phyloP scores from a whole-genome alignment of 306 rosid species.

The Datisca glomerata region DNA sequence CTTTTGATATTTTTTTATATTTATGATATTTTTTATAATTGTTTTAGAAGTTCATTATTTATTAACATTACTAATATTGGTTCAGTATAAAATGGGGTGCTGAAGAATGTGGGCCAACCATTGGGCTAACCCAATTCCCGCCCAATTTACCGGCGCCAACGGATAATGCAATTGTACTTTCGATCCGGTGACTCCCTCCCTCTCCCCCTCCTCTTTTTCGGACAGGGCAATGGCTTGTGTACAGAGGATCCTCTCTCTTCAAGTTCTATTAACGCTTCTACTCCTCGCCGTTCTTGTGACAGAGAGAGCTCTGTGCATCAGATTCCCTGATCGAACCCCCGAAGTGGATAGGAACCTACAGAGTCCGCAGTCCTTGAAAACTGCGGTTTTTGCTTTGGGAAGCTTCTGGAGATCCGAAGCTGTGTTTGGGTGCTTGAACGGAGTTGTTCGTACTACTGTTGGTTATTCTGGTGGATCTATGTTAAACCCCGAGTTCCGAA shows the following conservation, averaged over 20 bases:
- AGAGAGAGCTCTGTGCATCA: conserved; percentile 26
- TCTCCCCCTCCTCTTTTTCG: neutral
- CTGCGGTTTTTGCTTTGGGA: conserved; percentile 72
- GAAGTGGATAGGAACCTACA: conserved; percentile 21
- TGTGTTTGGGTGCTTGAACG: conserved; percentile 76
- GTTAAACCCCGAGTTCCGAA: conserved; percentile 69
- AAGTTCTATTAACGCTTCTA: conserved; percentile 11
- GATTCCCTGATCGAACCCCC: conserved; percentile 51
- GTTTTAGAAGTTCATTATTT: too few species aligned
- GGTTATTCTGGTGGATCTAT: conserved; percentile 90
- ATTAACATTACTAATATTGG: too few species aligned
- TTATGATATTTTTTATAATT: too few species aligned
- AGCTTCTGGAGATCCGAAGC: conserved; percentile 98
- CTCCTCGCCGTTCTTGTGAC: conserved; percentile 9
- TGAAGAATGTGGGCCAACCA: too few species aligned
- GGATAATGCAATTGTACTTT: too few species aligned
- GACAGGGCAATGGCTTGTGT: conserved; percentile 27
- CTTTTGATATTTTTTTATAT: too few species aligned
- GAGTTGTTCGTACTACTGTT: conserved; percentile 66
- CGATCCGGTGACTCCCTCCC: neutral
- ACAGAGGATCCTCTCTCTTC: conserved; percentile 8
- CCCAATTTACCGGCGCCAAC: too few species aligned
- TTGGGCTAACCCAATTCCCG: too few species aligned
- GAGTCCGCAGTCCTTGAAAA: conserved; percentile 27
- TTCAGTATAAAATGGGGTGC: too few species aligned